Evolutionary conservation across 805 yeast genomes (phyloP).

Genomic region (Aciculoconidium aculeatum): DNA sequence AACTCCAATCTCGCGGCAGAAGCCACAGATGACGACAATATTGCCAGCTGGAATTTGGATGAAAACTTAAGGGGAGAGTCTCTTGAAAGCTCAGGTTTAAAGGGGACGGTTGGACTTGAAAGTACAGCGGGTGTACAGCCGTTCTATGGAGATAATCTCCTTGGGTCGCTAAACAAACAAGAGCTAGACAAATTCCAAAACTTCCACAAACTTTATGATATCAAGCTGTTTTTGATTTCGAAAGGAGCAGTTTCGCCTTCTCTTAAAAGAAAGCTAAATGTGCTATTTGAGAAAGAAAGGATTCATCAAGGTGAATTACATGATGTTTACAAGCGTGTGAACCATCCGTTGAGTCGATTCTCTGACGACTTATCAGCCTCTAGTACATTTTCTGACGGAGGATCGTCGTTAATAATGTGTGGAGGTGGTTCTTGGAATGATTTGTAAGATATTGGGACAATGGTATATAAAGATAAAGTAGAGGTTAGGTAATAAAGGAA

Average conservation of each 20-base stretch:
- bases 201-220: constrained; percentile 14
- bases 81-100: constrained; percentile 2
- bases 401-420: constrained; percentile 15
- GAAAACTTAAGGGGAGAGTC: constrained; percentile 14
- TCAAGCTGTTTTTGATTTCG: constrained; percentile 9
- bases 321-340: too few species aligned
- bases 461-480: constrained; percentile 3
- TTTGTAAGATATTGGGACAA: constrained; percentile 5
- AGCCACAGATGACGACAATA: constrained; percentile 26
- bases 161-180: constrained; percentile 16
- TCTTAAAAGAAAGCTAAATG: too few species aligned
- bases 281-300: too few species aligned
- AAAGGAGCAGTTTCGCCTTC: too few species aligned
- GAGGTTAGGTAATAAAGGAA: too few species aligned
- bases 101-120: too few species aligned
- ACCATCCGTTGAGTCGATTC: too few species aligned
- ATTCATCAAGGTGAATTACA: too few species aligned
- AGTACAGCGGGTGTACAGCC: constrained; percentile 11
- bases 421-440: constrained; percentile 14
- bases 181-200: constrained; percentile 22
- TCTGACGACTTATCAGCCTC: too few species aligned
- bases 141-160: constrained; percentile 29
- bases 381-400: constrained; percentile 10
- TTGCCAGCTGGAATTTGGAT: constrained; percentile 34
- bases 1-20: constrained; percentile 7